These are phyloP conservation scores for Phyllosticta paracitricarpa DNA, from an alignment of 2,329 filamentous ascomycete genomes.

Conservation along the genomic window DNA sequence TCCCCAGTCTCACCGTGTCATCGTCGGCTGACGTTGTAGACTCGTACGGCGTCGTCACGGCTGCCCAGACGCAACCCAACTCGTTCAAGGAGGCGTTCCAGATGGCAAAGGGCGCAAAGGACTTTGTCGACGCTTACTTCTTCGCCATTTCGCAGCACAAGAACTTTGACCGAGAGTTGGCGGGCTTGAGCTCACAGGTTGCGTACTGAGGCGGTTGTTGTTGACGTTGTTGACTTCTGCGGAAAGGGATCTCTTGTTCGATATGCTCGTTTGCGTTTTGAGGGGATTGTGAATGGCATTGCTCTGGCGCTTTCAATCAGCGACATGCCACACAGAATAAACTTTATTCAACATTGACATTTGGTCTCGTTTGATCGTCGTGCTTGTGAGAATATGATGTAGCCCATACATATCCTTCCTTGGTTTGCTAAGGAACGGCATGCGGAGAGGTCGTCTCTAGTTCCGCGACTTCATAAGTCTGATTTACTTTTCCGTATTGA, in stretches of 20 bases:
- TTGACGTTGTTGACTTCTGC: neutral
- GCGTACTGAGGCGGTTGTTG: constrained; percentile 49
- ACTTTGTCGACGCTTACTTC: constrained; percentile 63
- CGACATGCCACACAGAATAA: neutral
- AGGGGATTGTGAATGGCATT: neutral
- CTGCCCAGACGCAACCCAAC: constrained; percentile 42
- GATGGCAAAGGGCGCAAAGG: constrained; percentile 56
- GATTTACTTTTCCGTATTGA: too few relatives aligned
- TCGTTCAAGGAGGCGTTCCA: constrained; percentile 51
- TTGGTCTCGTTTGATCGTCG: neutral
- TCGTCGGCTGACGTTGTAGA: constrained; percentile 46
- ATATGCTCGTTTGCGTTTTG: neutral
- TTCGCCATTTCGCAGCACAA: constrained; percentile 61
- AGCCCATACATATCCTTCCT: too few relatives aligned
- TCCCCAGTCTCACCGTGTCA: constrained; percentile 41
- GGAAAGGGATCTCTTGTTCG: neutral
- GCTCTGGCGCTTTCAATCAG: neutral
- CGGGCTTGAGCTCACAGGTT: constrained; percentile 56
- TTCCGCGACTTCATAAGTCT: too few relatives aligned
- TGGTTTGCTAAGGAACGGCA: too few relatives aligned
- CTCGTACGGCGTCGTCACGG: constrained; percentile 69
- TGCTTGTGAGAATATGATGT: neutral
- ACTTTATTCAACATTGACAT: neutral
- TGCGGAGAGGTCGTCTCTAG: too few relatives aligned
- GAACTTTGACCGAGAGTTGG: constrained; percentile 63